phyloP scores from a whole-genome alignment of 2,329 filamentous ascomycete genomes.

The Leptographium galeiforme region DNA sequence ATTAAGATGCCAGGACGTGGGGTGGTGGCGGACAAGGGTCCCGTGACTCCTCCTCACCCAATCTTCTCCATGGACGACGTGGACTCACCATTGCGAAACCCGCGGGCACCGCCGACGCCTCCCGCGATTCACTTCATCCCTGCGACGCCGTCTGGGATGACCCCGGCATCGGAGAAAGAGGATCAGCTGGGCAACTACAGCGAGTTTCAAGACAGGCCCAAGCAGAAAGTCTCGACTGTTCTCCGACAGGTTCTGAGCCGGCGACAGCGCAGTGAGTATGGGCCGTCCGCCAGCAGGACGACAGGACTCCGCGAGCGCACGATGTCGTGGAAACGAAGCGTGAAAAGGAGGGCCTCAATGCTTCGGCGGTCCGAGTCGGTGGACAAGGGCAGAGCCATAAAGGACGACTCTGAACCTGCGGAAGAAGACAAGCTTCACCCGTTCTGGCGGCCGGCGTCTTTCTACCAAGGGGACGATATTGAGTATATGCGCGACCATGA shows the following conservation, averaged over 20 bases:
- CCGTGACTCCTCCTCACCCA: slow-evolving; percentile 39
- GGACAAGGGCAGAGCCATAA: slow-evolving; percentile 15
- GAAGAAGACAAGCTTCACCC: slow-evolving; percentile 46
- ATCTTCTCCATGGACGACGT: slow-evolving; percentile 36
- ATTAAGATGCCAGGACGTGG: slow-evolving; percentile 15
- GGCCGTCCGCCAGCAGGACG: slow-evolving; percentile 24
- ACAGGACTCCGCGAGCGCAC: slow-evolving; percentile 34
- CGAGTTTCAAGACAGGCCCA: slow-evolving; percentile 18
- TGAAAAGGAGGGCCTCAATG: background rate
- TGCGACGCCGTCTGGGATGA: slow-evolving; percentile 46
- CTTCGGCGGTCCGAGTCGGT: slow-evolving; percentile 4
- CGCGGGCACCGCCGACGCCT: slow-evolving; percentile 23
- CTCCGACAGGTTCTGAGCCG: slow-evolving; percentile 31
- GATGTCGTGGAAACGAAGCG: slow-evolving; percentile 34
- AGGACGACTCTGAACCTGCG: slow-evolving; percentile 28
- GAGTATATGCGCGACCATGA: slow-evolving; percentile 18
- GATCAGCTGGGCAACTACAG: slow-evolving; percentile 41
- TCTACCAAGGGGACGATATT: slow-evolving; percentile 18
- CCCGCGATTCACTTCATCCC: slow-evolving; percentile 43
- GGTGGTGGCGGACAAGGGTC: slow-evolving; percentile 19
- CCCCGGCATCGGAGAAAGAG: slow-evolving; percentile 38
- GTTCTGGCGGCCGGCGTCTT: slow-evolving; percentile 44
- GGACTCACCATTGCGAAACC: slow-evolving; percentile 50
- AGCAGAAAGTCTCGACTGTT: slow-evolving; percentile 35
- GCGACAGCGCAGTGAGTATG: slow-evolving; percentile 26